Base-by-base conservation (phyloP, 805 yeast genomes). In the Candida bentonensis region DNA sequence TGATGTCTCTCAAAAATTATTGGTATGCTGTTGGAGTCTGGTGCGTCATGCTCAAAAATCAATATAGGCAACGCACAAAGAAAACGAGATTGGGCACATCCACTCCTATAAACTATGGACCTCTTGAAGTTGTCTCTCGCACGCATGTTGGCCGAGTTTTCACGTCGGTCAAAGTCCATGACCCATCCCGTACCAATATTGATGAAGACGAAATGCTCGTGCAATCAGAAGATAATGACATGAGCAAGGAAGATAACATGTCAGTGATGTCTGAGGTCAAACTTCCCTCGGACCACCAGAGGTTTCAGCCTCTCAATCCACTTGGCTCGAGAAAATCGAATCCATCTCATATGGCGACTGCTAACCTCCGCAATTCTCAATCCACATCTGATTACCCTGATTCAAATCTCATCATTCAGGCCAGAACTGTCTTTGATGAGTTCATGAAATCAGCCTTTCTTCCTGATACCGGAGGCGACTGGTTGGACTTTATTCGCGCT, bases 21-120 rank as follows among this genome's bases (percentile, higher is more conserved):
- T 60, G 65, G 64, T 52, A 52, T 23, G 54, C 57, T 36, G 63
- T 61, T 3, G 59, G 61, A 3, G 54, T 59, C 20, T 60, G 65
- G 65, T 61, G 64, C 44, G 50, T 58, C 21, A 52, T 53, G 11
- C 51, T 60, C 27, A 57, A 60, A 42, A 61, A 58, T 21, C 51
- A 62, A 21, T 60, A 60, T 42, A 36, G n/a, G 20, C 36, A 13
- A 17, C 36, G 36, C 5, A 30, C 17, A 9, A 4, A 9, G 20
- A 30, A 30, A 15, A 30, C 36, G 5, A 11, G 36, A 4, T 17
- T 30, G 11, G 17, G 36, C 17, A 30, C 36, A 5, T 11, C 36
- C 7, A 30, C 36, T 9, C 36, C 36, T 17, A 30, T 30, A 9
- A 30, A 30, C 20, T 30, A 30, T 17, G 36, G 17, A n/a, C 36